Conservation (phyloP, 495 filamentous ascomycete species). For the Penicillium samsonianum region DNA sequence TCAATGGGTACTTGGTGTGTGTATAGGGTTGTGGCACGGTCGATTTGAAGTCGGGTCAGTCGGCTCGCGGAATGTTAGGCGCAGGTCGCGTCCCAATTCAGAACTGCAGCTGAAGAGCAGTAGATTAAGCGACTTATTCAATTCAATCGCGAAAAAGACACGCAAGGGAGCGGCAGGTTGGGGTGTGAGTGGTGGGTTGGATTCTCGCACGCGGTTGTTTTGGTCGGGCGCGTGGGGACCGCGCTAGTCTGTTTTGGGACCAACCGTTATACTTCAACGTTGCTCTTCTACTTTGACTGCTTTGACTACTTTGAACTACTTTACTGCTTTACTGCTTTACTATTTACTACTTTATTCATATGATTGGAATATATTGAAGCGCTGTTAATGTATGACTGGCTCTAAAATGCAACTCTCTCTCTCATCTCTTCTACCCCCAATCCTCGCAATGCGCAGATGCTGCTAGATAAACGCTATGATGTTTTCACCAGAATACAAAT, state of each 20-base stretch:
- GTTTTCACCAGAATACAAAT: slow-evolving; percentile 17
- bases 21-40: slow-evolving; percentile 10
- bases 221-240: slow-evolving; percentile 49
- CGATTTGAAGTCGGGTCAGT: not conserved
- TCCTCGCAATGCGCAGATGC: slow-evolving; percentile 23
- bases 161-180: slow-evolving; percentile 26
- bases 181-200: slow-evolving; percentile 30
- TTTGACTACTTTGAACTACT: not conserved
- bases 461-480: slow-evolving; percentile 27
- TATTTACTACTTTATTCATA: too few relatives aligned
- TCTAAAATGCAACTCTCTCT: not conserved
- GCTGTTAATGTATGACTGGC: not conserved
- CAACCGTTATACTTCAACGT: slow-evolving; percentile 14
- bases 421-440: slow-evolving; percentile 6
- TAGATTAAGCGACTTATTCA: slow-evolving; percentile 6
- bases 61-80: slow-evolving; percentile 14
- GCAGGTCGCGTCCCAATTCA: slow-evolving; percentile 12
- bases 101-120: slow-evolving; percentile 1
- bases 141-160: slow-evolving; percentile 7
- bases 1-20: not conserved
- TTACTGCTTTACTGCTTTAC: too few relatives aligned
- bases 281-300: not conserved
- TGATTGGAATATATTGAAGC: not conserved
- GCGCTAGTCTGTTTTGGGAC: slow-evolving; percentile 43
- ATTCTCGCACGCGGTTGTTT: slow-evolving; percentile 52